Base-by-base conservation (phyloP, 2,329 filamentous ascomycete genomes). In the Botrytis pseudocinerea region DNA sequence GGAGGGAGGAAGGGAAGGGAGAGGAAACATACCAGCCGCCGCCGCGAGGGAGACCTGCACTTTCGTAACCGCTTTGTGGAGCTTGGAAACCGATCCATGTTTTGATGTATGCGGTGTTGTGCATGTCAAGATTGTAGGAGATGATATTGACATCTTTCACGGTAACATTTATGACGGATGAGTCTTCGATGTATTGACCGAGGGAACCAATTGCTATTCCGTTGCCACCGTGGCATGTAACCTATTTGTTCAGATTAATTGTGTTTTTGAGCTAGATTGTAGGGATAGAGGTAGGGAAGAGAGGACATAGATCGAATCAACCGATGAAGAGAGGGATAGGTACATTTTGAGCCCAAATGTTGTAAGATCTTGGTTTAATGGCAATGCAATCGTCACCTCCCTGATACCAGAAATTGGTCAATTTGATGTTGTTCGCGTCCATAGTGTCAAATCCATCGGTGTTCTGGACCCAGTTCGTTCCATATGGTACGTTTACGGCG, bases 361-460 rank as follows among this genome's bases (percentile, higher is more conserved):
- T 85, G 78, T 86, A 87, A 0, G 83, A 85, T n/a, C 87, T 83
- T 0, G 87, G 85, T 74, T 89, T 89, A 75, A 89, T 85, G 6
- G 87, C 87, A 44, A 88, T 83, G 73, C 87, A 89, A 78, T 88
- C 87, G 75, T 89, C 87, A 61, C 87, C 86, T 16, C 87, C 87
- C 80, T 87, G 85, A 76, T 87, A 89, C 9, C 82, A 80, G 69
- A 88, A 84, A 73, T 87, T 86, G 6, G 81, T 84, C 8, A 89
- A 81, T 10, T 79, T 80, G 64, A 89, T 80, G 74, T 88, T 87
- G 14, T 81, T 76, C 1, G 82, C 83, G 75, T 89, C 87, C 86
- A 88, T 88, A 0, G 87, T 88, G 75, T 89, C 83, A 74, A 88
- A 88, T 4, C 86, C 87, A 77, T 88, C 87, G 0, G 86, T 88